Percentiles rank a stretch among this genome's conserved stretches.
Conservation (phyloP, 257 asterid species). For the Solanum chilense region DNA sequence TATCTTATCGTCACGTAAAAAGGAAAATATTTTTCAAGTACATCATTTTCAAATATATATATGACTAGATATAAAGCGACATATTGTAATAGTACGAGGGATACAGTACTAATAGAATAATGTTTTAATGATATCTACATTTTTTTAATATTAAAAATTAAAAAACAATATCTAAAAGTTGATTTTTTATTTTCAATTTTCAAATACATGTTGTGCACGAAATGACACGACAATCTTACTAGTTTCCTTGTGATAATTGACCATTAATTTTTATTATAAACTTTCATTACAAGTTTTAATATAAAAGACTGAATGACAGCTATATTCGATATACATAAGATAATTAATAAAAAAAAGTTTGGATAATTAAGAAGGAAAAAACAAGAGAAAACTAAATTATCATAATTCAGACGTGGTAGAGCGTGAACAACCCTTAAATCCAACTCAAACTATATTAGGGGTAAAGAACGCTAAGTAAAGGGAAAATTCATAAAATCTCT, state of each 20-base stretch:
- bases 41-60: not conserved
- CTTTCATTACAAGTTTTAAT: not conserved
- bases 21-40: too few species aligned
- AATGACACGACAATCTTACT: not conserved
- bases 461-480: too few species aligned
- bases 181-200: not conserved
- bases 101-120: not conserved
- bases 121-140: not conserved
- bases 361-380: not conserved
- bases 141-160: not conserved
- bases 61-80: not conserved
- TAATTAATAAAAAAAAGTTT: too few species aligned
- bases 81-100: not conserved
- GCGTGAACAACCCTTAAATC: not conserved
- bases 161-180: not conserved
- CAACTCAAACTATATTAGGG: not conserved
- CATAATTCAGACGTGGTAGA: not conserved
- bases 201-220: not conserved
- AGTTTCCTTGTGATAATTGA: not conserved
- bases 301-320: not conserved
- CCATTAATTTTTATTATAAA: not conserved
- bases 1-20: too few species aligned
- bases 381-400: not conserved
- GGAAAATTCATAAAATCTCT: too few species aligned
- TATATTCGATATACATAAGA: not conserved